Base-by-base conservation (phyloP, 768 basidiomycete species). In the Wakefieldia striispora region DNA sequence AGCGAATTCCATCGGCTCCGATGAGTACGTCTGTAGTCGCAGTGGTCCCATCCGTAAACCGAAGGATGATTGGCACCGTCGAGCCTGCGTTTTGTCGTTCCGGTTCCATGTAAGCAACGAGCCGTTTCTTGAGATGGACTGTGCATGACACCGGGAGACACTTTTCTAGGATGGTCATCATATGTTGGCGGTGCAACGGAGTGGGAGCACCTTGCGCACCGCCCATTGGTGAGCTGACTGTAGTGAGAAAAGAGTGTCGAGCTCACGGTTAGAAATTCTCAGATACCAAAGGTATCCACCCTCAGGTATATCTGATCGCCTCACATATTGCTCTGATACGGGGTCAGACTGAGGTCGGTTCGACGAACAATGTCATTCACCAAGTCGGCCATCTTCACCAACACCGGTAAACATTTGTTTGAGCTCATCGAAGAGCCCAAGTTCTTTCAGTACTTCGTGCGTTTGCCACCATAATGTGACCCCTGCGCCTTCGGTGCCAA, bases 381-480 rank as follows among this genome's bases (percentile, higher is more conserved):
- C 56, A 34, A 27, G 27, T 27, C 13, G 44, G 14, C 20, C 55
- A 17, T 54, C 44, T 20, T 45, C 58, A 23, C 57, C 27, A 11
- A 27, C 55, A 26, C 36, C 12, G 2, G 55, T 40, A 10, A 60
- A 50, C 9, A 65, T 54, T 14, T 50, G 47, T 21, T 50, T 49
- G 14, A 69, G 51, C 4, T 70, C 74, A 16, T 73, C 65, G 21
- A 69, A 64, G 4, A 81, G 51, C 1, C 74, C 77, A 41, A 81
- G 73, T 12, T 62, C 57, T 24, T 71, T 62, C 53, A 81, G 56
- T 16, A 77, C 67, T 6, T 61, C 64, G 74, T 75, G 76, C 8
- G 77, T 77, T 34, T 75, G 64, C 9, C 60, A 59, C 78, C 77
- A 78, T 6, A 79, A 65, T 62, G 73, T 38, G 65, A 77, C 39